phyloP scores from a whole-genome alignment of 768 basidiomycete genomes.

The Trametes cinnabarina region DNA sequence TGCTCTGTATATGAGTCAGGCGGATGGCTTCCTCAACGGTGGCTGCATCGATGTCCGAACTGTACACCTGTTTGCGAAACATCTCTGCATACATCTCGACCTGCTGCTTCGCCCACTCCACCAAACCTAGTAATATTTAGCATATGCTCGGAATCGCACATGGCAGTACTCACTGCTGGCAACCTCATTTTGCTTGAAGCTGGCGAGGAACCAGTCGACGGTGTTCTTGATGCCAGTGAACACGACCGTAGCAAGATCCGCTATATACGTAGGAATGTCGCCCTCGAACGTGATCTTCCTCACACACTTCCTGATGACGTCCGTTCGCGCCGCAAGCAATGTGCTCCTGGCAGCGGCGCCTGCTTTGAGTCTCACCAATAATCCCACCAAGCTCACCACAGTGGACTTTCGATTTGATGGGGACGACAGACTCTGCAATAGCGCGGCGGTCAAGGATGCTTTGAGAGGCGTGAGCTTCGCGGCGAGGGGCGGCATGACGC shows the following conservation, averaged over 20 bases:
- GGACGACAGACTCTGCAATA: constrained; percentile 72
- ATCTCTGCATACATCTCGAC: constrained; percentile 79
- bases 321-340: constrained; percentile 76
- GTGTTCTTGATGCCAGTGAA: constrained; percentile 97
- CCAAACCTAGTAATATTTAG: constrained; percentile 59
- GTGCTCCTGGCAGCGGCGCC: constrained; percentile 76
- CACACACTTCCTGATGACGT: constrained; percentile 73
- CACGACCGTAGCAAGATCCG: constrained; percentile 82
- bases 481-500: constrained; percentile 50
- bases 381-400: constrained; percentile 67
- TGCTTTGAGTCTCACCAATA: constrained; percentile 73
- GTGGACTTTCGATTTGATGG: constrained; percentile 75
- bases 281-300: constrained; percentile 90
- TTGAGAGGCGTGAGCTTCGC: constrained; percentile 65
- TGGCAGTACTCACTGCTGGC: constrained; percentile 69
- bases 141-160: background rate
- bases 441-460: constrained; percentile 63
- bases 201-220: constrained; percentile 95
- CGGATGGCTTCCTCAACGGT: constrained; percentile 76
- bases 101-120: constrained; percentile 90
- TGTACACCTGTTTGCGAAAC: constrained; percentile 91
- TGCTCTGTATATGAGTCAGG: constrained; percentile 78
- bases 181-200: constrained; percentile 93
- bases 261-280: constrained; percentile 79
- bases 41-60: constrained; percentile 66